Conservation (phyloP, 192 early-diverging fungal species). For the Lobosporangium transversale region DNA sequence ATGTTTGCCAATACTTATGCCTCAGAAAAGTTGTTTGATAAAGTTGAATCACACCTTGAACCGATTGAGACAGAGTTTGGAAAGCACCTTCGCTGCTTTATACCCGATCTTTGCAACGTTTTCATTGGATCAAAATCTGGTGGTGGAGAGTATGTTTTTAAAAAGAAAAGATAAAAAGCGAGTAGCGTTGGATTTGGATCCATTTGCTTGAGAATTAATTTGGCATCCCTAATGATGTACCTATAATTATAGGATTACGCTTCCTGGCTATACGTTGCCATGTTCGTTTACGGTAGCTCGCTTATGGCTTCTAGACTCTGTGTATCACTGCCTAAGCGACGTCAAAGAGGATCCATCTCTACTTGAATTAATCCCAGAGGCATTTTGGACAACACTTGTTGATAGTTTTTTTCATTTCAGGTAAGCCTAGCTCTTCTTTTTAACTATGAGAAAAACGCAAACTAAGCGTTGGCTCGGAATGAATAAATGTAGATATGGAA, state of each 20-base stretch:
- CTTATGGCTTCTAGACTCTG: slow-evolving; percentile 47
- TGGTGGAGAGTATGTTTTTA: slow-evolving; percentile 31
- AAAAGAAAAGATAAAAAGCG: not conserved
- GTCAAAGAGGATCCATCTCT: slow-evolving; percentile 31
- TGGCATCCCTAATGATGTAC: too few species aligned
- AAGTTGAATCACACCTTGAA: slow-evolving; percentile 40
- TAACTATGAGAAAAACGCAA: not conserved
- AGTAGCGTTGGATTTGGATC: too few species aligned
- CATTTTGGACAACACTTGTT: slow-evolving; percentile 29
- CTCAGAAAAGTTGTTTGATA: slow-evolving; percentile 18
- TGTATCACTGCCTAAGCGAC: slow-evolving; percentile 48
- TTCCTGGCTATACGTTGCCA: slow-evolving; percentile 31
- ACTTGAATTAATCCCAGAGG: slow-evolving; percentile 26
- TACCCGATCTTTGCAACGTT: slow-evolving; percentile 27
- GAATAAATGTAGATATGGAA: too few species aligned
- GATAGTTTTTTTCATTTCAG: slow-evolving; percentile 48
- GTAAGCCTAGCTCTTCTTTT: slow-evolving; percentile 19
- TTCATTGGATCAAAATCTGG: slow-evolving; percentile 26
- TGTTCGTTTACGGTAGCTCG: slow-evolving; percentile 45
- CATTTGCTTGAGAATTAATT: too few species aligned
- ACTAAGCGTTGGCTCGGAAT: too few species aligned
- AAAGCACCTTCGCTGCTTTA: slow-evolving; percentile 17
- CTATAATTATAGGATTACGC: slow-evolving; percentile 8
- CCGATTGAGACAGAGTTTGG: slow-evolving; percentile 26
- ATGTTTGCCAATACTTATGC: slow-evolving; percentile 41